Evolutionary conservation across 1,139 yeast species (phyloP), one percentile per base, ranked within the genome.

Genomic region (Saccharomyces hybrid): DNA sequence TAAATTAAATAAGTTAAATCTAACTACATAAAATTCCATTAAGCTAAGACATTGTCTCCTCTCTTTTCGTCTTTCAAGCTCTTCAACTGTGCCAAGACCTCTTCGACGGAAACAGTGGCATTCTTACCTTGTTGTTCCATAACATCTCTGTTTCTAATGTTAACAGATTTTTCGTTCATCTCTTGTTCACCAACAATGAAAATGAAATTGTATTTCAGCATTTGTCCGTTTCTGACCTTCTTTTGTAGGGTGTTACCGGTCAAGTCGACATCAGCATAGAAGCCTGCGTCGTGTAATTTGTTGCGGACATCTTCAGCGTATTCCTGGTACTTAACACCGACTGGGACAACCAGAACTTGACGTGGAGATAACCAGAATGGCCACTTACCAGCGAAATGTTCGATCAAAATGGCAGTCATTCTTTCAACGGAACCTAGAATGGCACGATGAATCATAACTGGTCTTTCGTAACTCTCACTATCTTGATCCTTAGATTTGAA

Each of bases 301-400:
- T 86, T 82, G 67, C 84, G 83, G 59, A 91, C 86, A 64, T 81
- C 76, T 71, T 85, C 84, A 51, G 97, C 98, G 69, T 93, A 93
- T 60, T 84, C 96, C 69, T 79, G 83, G 78, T 86, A 91, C 72
- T 88, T 88, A 61, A 88, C 95, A 67, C 97, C 97, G 65, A 93
- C 96, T 63, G 99, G 99, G 38, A 93, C 91, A 67, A 93, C 93
- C 68, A 90, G 78, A 55, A 90, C 79, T 76, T 93, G 99, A 79
- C 98, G 87, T 68, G 99, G 99, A 32, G 97, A 90, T 68, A 93
- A 79, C 99, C 99, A 93, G 80, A 93, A 86, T 67, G 99, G 99
- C 98, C 98, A 91, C 73, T 88, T 90, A 69, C 99, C 99, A 70
- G 91, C 95, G 76, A 79, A 91, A 75, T 93, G 98, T 74, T 93